Evolutionary conservation across 805 yeast genomes (phyloP), one percentile per base, ranked within the genome.

Genomic region (Ogataea henricii): DNA sequence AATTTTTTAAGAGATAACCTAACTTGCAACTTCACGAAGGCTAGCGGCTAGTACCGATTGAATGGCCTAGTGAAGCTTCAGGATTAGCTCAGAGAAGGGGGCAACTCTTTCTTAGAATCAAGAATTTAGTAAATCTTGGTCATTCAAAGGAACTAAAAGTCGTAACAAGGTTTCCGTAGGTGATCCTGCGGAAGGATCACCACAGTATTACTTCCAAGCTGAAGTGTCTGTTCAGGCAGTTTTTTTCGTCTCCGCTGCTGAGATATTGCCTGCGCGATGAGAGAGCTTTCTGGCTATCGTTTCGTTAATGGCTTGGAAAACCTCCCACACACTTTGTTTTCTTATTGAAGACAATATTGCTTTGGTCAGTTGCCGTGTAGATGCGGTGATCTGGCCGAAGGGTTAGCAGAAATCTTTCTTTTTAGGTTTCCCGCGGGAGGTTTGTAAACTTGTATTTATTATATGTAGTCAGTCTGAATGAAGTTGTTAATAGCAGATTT

Each of bases 321-420:
- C 46, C 36, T 34, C 45, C 30, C 29, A 32, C 46, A 45, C 48
- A 45, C 48, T 26, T 45, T 45, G 48, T 45, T 45, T 45, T 45
- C 42, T 44, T 45, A 45, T 45, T 45, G 38, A 44, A 45, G 48
- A 45, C 48, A 45, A 45, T 40, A 32, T 46, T 46, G 49, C 49
- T 46, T 46, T 46, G 49, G 49, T 29, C 45, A 46, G 45, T 36
- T 30, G 43, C 38, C 17, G 49, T 41, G 45, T 46, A 46, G 40
- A 40, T 21, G 34, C 49, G 14, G 40, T 26, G 21, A 10, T 38
- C 44, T 46, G 49, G 49, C 49, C 49, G 33, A 37, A 46, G 49
- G 43, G 25, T 45, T 45, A 38, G 38, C 49, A 32, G 40, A 45
- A 45, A 45, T 45, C 48, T 9, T 32, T 33, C 30, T 40, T 20